Evolutionary conservation across 345 rosid genomes (phyloP), one percentile per base, ranked within the genome.

Genomic region (Atalantia buxifolia): DNA sequence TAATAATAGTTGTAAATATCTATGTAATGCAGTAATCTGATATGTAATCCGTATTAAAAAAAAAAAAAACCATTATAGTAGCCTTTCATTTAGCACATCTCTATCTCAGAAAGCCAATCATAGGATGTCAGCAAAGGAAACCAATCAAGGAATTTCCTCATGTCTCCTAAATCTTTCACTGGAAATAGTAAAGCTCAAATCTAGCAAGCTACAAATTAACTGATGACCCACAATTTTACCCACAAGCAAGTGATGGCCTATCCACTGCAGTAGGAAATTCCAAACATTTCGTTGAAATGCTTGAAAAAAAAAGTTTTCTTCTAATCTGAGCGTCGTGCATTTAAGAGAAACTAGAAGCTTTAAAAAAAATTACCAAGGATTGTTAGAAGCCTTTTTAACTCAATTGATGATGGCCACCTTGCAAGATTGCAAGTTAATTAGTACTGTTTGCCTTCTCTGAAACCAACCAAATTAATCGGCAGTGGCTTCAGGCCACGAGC

Each of bases 31-130:
- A n/a, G n/a, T n/a, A n/a, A n/a, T n/a, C n/a, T n/a, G n/a, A n/a
- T n/a, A n/a, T n/a, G n/a, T n/a, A n/a, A n/a, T n/a, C n/a, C n/a
- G n/a, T n/a, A n/a, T n/a, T n/a, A n/a, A n/a, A n/a, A n/a, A n/a
- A n/a, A n/a, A n/a, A n/a, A n/a, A n/a, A n/a, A n/a, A n/a, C n/a
- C n/a, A n/a, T n/a, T n/a, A n/a, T n/a, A n/a, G n/a, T 81, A 92
- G 70, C 78, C 89, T 83, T 16, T 90, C 93, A 84, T 83, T 92
- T 75, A 92, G 86, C 78, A 87, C 83, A 82, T 87, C 84, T 92
- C 92, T 36, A 88, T 86, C 94, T 88, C 85, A 64, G 64, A 86
- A 84, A 67, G 27, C 36, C 56, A 75, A 79, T 40, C 70, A 72
- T 21, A 65, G 6, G 53, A 42, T 66, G 68, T 77, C 31, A 76